A percentile compares a stretch with the other conserved stretches of the same genome.
These are phyloP conservation scores for Podila epicladia DNA, from an alignment of 192 early-diverging fungal genomes.

Conservation along the genomic window DNA sequence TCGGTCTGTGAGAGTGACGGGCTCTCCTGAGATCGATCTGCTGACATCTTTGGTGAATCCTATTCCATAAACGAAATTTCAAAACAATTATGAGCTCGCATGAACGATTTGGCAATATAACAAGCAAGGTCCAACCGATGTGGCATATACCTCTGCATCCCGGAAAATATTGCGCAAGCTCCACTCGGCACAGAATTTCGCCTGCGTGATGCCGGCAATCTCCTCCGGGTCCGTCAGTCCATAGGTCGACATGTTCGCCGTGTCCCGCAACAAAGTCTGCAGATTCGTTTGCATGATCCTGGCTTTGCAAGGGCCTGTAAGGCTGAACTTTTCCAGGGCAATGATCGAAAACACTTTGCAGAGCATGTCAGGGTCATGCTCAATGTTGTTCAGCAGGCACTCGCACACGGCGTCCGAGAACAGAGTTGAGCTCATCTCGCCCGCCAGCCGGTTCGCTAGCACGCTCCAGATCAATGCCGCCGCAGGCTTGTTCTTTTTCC, in stretches of 20 bases:
- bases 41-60: no score
- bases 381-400: slow-evolving; percentile 55
- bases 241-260: slow-evolving; percentile 28
- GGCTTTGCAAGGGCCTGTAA: slow-evolving; percentile 58
- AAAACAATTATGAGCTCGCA: no score
- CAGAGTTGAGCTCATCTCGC: slow-evolving; percentile 59
- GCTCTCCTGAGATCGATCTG: neutral
- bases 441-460: slow-evolving; percentile 63
- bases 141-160: slow-evolving; percentile 28
- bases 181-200: slow-evolving; percentile 64
- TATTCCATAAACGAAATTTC: no score
- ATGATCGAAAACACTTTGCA: slow-evolving; percentile 63
- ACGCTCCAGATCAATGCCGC: slow-evolving; percentile 64
- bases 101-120: no score
- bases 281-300: slow-evolving; percentile 49
- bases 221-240: slow-evolving; percentile 38
- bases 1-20: slow-evolving; percentile 7
- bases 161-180: slow-evolving; percentile 60
- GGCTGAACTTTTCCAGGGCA: slow-evolving; percentile 65
- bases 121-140: neutral
- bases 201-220: slow-evolving; percentile 41
- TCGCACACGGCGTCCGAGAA: slow-evolving; percentile 59
- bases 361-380: slow-evolving; percentile 46
- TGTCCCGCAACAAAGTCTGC: slow-evolving; percentile 18
- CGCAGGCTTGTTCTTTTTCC: slow-evolving; percentile 54